phyloP scores from a whole-genome alignment of 805 yeast genomes.

The Wickerhamomyces hampshirensis region DNA sequence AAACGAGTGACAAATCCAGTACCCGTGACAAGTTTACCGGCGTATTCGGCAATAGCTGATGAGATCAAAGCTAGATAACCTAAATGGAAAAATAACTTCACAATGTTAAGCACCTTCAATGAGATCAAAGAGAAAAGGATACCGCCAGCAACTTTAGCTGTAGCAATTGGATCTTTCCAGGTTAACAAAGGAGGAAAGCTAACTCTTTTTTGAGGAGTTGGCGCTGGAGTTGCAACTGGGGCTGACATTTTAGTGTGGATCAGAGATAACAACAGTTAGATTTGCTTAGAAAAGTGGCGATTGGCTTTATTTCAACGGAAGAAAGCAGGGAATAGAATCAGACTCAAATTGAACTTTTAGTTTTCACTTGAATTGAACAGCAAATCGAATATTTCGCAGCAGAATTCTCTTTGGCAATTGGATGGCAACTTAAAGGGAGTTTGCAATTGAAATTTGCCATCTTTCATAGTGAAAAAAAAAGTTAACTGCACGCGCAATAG shows the following conservation, averaged over 20 bases:
- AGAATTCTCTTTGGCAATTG: background rate
- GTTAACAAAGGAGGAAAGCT: conserved; percentile 42
- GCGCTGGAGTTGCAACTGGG: conserved; percentile 3
- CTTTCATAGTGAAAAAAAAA: background rate
- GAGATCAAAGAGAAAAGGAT: conserved; percentile 50
- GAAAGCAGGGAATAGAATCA: too few species aligned
- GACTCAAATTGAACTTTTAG: too few species aligned
- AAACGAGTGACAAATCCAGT: conserved; percentile 73
- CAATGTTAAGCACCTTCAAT: conserved; percentile 57
- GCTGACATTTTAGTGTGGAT: conserved; percentile 1
- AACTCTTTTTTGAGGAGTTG: conserved; percentile 9
- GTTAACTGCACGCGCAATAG: background rate
- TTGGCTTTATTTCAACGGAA: too few species aligned
- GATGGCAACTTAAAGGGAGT: background rate
- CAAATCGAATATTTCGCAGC: too few species aligned
- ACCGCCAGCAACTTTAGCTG: conserved; percentile 73
- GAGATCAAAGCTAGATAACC: conserved; percentile 53
- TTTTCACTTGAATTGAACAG: too few species aligned
- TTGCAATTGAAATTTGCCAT: background rate
- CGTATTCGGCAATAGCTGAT: conserved; percentile 73
- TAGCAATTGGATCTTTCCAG: conserved; percentile 71
- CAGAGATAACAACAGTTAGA: too few species aligned
- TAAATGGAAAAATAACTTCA: conserved; percentile 56
- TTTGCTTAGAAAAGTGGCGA: too few species aligned
- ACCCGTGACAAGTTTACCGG: conserved; percentile 69